Conservation (phyloP, 192 early-diverging fungal species). For the Helicostylum pulchrum region DNA sequence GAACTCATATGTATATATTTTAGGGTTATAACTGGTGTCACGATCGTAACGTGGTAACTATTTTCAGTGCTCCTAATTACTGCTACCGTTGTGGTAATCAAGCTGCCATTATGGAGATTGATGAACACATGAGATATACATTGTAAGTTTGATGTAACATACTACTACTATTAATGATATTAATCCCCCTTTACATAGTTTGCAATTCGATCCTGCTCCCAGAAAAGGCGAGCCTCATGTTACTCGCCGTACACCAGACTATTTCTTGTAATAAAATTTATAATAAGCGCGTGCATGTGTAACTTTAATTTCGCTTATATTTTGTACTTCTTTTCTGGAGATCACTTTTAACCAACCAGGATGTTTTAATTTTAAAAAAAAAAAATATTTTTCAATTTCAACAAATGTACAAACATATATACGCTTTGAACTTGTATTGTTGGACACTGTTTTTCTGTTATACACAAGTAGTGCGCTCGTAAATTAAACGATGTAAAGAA, state of each 20-base stretch:
- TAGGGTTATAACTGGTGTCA: conserved; percentile 99
- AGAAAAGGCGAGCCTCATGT: conserved; percentile 97
- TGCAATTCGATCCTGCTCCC: conserved; percentile 98
- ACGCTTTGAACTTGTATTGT: too few species aligned
- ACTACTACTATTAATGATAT: neutral
- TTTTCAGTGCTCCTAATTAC: conserved; percentile 99
- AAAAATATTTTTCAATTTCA: too few species aligned
- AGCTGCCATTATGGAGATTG: conserved; percentile 99
- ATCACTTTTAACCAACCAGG: too few species aligned
- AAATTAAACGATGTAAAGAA: too few species aligned
- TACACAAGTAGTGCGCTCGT: too few species aligned
- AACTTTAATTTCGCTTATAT: too few species aligned
- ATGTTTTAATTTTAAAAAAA: too few species aligned
- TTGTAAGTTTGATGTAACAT: conserved; percentile 59
- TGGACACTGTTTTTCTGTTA: too few species aligned
- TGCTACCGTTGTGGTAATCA: conserved; percentile 99
- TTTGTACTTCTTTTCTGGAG: too few species aligned
- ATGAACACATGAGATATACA: conserved; percentile 98
- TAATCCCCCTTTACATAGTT: conserved; percentile 32
- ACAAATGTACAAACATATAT: too few species aligned
- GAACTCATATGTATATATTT: neutral
- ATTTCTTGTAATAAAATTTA: conserved; percentile 78
- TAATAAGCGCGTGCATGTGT: neutral
- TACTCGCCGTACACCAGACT: conserved; percentile 97
- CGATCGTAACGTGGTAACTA: conserved; percentile 97